These are phyloP conservation scores for Trypanosoma avium DNA, from an alignment of 208 protist genomes.

Conservation along the genomic window DNA sequence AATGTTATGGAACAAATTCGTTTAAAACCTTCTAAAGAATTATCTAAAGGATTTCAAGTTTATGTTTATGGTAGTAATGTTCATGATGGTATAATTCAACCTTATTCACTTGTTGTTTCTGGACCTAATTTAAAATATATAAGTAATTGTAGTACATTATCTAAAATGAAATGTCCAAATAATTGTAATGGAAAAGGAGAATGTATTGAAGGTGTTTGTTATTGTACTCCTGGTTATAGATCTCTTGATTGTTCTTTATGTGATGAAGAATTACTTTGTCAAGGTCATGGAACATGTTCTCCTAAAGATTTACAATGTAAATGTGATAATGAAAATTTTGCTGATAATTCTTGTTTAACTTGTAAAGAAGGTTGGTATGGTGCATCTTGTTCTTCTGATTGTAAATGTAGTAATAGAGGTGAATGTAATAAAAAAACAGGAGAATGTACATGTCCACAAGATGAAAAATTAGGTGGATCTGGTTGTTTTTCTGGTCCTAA, in stretches of 20 bases:
- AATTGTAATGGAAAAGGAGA: conserved; percentile 56
- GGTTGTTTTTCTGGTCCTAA: conserved; percentile 58
- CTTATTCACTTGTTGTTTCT: conserved; percentile 60
- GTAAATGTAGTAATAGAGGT: conserved; percentile 54
- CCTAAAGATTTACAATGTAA: conserved; percentile 39
- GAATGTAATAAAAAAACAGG: conserved; percentile 50
- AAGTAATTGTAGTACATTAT: conserved; percentile 8
- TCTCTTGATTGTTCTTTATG: conserved; percentile 76
- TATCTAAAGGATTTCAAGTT: conserved; percentile 44
- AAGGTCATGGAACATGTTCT: conserved; percentile 60
- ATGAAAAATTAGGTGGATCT: conserved; percentile 26
- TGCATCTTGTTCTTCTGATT: conserved; percentile 60
- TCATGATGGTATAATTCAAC: conserved; percentile 31
- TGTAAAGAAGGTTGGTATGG: conserved; percentile 78
- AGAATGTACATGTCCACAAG: conserved; percentile 49
- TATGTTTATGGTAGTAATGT: conserved; percentile 46
- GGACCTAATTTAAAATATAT: conserved; percentile 47
- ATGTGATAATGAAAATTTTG: conserved; percentile 64
- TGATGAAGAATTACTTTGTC: conserved; percentile 50
- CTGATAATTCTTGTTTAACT: conserved; percentile 33
- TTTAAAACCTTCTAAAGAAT: conserved; percentile 19
- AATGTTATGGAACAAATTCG: conserved; percentile 70
- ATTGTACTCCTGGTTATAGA: conserved; percentile 37
- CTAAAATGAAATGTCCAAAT: conserved; percentile 28
- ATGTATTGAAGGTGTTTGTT: conserved; percentile 53